Conservation (phyloP, 129 eudicot species). For the Ambrosia trifida region DNA sequence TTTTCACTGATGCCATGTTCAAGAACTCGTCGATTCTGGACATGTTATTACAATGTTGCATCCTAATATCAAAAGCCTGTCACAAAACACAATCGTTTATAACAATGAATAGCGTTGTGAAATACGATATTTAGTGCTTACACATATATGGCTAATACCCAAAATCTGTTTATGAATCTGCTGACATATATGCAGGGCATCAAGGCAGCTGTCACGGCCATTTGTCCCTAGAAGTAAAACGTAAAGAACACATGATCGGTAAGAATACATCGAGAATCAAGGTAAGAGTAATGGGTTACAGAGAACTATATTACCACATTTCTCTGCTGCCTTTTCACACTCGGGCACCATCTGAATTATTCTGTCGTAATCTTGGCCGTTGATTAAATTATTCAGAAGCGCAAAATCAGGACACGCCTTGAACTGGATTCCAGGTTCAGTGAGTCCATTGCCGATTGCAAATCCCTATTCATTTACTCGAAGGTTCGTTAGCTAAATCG, state of each 20-base stretch:
- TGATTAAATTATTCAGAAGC: constrained; percentile 43
- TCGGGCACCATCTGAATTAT: constrained; percentile 38
- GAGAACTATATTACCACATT: constrained; percentile 49
- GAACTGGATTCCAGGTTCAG: constrained; percentile 72
- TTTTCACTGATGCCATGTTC: constrained; percentile 42
- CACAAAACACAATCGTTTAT: constrained; percentile 16
- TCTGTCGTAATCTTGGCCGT: constrained; percentile 31
- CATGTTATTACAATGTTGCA: constrained; percentile 51
- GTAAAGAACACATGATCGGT: neutral
- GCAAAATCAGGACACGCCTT: constrained; percentile 62
- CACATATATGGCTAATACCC: constrained; percentile 40
- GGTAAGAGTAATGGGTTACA: neutral
- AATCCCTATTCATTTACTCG: constrained; percentile 52
- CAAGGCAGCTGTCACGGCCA: constrained; percentile 43
- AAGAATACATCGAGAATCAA: neutral
- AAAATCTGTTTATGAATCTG: constrained; percentile 36
- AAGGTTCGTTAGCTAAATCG: constrained; percentile 3
- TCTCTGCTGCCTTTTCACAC: constrained; percentile 55
- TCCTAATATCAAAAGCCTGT: constrained; percentile 66
- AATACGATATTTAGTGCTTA: constrained; percentile 31
- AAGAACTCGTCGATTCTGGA: constrained; percentile 47
- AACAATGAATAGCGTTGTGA: neutral
- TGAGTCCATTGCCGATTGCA: constrained; percentile 89
- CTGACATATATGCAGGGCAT: constrained; percentile 45
- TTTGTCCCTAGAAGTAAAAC: constrained; percentile 41